Conservation (phyloP, 257 asterid species). For the Voacanga thouarsii region DNA sequence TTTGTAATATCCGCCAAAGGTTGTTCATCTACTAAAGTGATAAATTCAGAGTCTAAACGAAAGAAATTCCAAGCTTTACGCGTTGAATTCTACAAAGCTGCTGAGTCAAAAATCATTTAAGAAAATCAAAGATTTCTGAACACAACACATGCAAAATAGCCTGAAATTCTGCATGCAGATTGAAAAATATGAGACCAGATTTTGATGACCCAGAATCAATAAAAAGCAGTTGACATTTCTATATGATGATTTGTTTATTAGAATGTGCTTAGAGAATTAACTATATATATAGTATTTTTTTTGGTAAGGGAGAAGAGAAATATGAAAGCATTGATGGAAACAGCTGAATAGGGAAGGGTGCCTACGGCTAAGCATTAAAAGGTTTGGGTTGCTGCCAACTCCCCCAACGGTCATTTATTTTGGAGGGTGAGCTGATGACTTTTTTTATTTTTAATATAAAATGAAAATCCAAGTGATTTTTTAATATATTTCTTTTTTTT, state of each 20-base stretch:
- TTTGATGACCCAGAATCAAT: conserved; percentile 12
- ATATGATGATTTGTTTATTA: conserved; percentile 1
- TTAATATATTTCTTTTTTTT: no score
- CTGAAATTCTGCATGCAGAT: conserved; percentile 21
- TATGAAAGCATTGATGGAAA: conserved; percentile 45
- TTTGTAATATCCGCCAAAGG: conserved; percentile 58
- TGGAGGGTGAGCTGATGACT: conserved; percentile 9
- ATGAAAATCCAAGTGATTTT: no score
- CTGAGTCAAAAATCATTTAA: conserved; percentile 31
- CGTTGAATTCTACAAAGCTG: conserved; percentile 34
- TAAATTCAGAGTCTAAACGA: conserved; percentile 17
- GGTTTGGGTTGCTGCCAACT: conserved; percentile 49
- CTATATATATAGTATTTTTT: background rate
- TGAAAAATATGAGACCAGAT: conserved; percentile 4
- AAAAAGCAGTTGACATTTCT: background rate
- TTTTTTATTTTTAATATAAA: no score
- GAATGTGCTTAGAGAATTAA: conserved; percentile 6
- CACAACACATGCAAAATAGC: background rate
- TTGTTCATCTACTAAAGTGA: conserved; percentile 77
- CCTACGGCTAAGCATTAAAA: conserved; percentile 42
- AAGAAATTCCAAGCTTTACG: conserved; percentile 28
- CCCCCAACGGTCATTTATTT: conserved; percentile 55
- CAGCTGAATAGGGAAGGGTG: conserved; percentile 59
- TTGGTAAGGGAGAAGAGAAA: background rate
- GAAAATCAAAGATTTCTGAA: conserved; percentile 5